A percentile compares a stretch with the other conserved stretches of the same genome.
These are phyloP conservation scores for Pseudogymnoascus sp. DNA, from an alignment of 2,329 filamentous ascomycete species.

Conservation along the genomic window DNA sequence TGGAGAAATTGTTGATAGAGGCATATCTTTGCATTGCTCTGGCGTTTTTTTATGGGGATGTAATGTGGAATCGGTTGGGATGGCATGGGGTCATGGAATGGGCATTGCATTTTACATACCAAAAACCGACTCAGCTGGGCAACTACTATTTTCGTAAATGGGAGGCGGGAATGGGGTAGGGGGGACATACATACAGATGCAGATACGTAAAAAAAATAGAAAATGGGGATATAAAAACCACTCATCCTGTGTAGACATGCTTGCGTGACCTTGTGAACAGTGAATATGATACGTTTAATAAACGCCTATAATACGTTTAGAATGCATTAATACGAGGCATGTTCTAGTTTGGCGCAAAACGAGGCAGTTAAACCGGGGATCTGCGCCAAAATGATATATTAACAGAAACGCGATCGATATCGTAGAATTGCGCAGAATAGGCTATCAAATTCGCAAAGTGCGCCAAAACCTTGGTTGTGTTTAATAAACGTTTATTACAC, in stretches of 20 bases:
- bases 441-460: too few relatives aligned
- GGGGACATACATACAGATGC: neutral
- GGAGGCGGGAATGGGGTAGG: neutral
- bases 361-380: too few relatives aligned
- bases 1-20: neutral
- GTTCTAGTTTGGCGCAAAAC: too few relatives aligned
- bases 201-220: slow-evolving; percentile 3
- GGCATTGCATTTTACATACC: slow-evolving; percentile 2
- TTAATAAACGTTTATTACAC: too few relatives aligned
- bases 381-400: too few relatives aligned
- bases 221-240: neutral
- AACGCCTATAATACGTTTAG: too few relatives aligned
- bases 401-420: too few relatives aligned
- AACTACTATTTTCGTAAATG: slow-evolving; percentile 1
- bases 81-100: neutral
- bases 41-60: neutral
- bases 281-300: neutral
- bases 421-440: too few relatives aligned
- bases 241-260: neutral
- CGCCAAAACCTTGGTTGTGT: too few relatives aligned
- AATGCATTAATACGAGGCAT: too few relatives aligned
- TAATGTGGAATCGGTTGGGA: neutral
- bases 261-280: neutral
- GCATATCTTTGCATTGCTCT: neutral
- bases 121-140: neutral